Percentiles rank a stretch among this genome's conserved stretches.
Conservation (phyloP, 2,329 filamentous ascomycete species). For the Xylaria sp. region DNA sequence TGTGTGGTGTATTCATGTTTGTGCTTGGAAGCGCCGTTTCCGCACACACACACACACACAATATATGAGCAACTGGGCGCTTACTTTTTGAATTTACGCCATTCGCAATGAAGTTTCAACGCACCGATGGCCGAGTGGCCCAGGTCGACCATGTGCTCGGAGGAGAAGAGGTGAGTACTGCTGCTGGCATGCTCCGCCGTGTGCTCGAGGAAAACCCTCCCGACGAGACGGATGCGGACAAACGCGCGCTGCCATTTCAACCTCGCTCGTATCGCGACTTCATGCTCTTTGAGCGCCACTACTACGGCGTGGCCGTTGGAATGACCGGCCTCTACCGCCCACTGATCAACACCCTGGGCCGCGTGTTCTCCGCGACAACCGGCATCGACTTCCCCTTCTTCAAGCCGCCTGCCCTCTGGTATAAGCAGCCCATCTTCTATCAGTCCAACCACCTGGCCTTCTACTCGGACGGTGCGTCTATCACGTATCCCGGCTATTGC, state of each 20-base stretch:
- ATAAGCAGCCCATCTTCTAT: constrained; percentile 37
- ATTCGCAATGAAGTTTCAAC: constrained; percentile 33
- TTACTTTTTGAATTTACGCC: no score
- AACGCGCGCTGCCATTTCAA: constrained; percentile 36
- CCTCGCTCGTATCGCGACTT: constrained; percentile 40
- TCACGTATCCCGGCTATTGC: constrained; percentile 32
- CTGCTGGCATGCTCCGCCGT: constrained; percentile 10
- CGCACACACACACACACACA: no score
- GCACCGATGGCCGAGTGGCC: constrained; percentile 26
- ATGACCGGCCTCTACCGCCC: constrained; percentile 32
- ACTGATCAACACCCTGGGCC: constrained; percentile 13
- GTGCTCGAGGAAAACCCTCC: constrained; percentile 34
- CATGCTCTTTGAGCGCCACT: constrained; percentile 39
- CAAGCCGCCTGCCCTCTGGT: constrained; percentile 33
- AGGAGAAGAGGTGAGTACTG: not conserved
- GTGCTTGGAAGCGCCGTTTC: no score
- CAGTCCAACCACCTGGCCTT: constrained; percentile 39
- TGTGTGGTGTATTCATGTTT: no score
- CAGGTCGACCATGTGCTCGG: not conserved
- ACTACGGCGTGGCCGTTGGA: constrained; percentile 34
- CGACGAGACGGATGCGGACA: constrained; percentile 28
- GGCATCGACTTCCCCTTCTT: constrained; percentile 33
- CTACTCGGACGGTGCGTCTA: constrained; percentile 32
- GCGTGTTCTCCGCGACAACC: constrained; percentile 25
- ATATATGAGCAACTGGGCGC: no score